Base-by-base conservation (phyloP, 306 rosid genomes). In the Morella rubra region DNA sequence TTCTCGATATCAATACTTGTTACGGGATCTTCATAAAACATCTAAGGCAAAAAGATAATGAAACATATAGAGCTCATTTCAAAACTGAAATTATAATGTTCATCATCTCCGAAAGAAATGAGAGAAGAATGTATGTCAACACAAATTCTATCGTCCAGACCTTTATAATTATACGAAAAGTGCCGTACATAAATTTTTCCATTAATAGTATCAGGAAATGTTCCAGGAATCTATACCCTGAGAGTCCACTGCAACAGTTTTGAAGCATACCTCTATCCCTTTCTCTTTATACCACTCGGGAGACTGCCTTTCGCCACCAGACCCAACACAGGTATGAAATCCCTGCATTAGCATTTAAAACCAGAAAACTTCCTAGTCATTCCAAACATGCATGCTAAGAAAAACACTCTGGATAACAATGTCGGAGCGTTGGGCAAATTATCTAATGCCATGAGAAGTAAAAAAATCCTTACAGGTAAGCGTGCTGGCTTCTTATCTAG, bases 301-400 rank as follows among this genome's bases (percentile, higher is more conserved):
- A 49, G 98, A 88, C 69, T 92, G 98, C 77, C 97, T 90, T 79
- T 95, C 97, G 49, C 98, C 98, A 73, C 97, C 98, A 18, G 96
- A 83, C 84, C 97, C 98, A 88, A 95, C 97, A 83, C 97, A 95
- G 59, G 98, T 92, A 77, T 95, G 96, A 77, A 95, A 92, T n/a
- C 98, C 98, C 98, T 91, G 75, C 12, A 72, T 51, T 46, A 19
- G 66, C 51, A 44, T 56, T 50, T 56, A 54, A 73, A 60, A 16
- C 69, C 45, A 37, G 59, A 22, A 68, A 20, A 65, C 22, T 65
- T 40, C 46, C 24, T 8, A 19, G 8, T 10, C 47, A 46, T 27
- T 44, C 16, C 19, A 8, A 22, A 27, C 24, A 24, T 49, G 15
- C 52, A 9, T 14, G 3, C 52, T 49, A 2, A 41, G 41, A 8